phyloP scores from a whole-genome alignment of 148 eudicot genomes.

The Diospyros kaki region DNA sequence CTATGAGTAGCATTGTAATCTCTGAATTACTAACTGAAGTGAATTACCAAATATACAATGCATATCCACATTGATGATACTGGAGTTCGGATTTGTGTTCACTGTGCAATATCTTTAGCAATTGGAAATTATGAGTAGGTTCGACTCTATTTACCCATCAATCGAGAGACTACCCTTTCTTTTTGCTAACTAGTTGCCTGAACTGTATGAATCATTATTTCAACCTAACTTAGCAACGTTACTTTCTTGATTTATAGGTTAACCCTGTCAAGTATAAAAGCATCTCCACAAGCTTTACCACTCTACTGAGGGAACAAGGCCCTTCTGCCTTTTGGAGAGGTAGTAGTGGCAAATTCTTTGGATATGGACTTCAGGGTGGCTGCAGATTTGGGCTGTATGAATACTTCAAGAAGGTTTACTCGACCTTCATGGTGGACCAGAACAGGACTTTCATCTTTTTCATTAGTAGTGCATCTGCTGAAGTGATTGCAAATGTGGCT shows the following conservation, averaged over 20 bases:
- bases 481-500: slow-evolving; percentile 60
- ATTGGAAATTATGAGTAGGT: background rate
- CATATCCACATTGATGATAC: background rate
- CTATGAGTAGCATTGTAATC: background rate
- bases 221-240: background rate
- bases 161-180: background rate
- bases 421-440: slow-evolving; percentile 33
- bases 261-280: slow-evolving; percentile 51
- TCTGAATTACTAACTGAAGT: background rate
- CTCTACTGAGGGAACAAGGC: slow-evolving; percentile 57
- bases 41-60: background rate
- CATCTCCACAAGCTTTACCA: slow-evolving; percentile 45
- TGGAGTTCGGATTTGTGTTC: background rate
- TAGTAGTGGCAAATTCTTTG: slow-evolving; percentile 51
- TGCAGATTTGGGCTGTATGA: slow-evolving; percentile 66
- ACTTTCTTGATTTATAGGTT: slow-evolving; percentile 29
- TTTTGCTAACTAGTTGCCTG: background rate
- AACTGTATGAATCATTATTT: background rate
- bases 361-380: slow-evolving; percentile 72
- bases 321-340: slow-evolving; percentile 64
- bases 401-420: slow-evolving; percentile 56
- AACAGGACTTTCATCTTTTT: slow-evolving; percentile 51
- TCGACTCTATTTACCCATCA: background rate
- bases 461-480: slow-evolving; percentile 64
- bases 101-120: background rate